These are phyloP conservation scores for Ajuga chamaepitys DNA, from an alignment of 257 asterid species.

Conservation along the genomic window DNA sequence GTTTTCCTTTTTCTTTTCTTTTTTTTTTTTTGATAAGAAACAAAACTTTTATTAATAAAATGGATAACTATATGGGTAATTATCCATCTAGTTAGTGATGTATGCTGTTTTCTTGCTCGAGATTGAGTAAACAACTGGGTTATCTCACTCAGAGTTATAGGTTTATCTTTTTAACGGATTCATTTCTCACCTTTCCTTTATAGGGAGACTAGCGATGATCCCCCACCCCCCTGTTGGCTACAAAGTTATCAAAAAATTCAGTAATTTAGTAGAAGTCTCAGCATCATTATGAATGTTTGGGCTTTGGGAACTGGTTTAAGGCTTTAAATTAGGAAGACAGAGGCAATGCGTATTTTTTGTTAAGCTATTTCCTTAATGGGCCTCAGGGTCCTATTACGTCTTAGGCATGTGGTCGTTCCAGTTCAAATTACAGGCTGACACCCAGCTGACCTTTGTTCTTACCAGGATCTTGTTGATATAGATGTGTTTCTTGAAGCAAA, in stretches of 20 bases:
- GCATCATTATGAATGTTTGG: neutral
- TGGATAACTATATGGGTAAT: too few relatives aligned
- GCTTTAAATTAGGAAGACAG: neutral
- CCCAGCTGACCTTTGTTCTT: slow-evolving; percentile 16
- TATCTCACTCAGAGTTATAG: neutral
- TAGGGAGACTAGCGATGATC: neutral
- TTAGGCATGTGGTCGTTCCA: neutral
- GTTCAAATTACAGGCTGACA: slow-evolving; percentile 4
- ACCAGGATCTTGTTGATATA: slow-evolving; percentile 92
- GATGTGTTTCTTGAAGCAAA: slow-evolving; percentile 92
- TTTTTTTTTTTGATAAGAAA: too few relatives aligned
- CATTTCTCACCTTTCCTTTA: neutral
- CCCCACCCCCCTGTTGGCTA: neutral
- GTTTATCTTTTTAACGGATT: neutral
- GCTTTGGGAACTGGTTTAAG: slow-evolving; percentile 3
- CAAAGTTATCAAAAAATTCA: neutral
- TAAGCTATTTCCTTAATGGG: neutral
- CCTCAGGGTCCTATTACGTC: neutral
- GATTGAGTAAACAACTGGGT: neutral
- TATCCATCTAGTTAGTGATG: neutral
- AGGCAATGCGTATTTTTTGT: neutral
- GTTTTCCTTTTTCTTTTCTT: too few relatives aligned
- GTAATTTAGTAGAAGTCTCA: neutral
- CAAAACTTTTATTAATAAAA: too few relatives aligned
- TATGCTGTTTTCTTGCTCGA: neutral